Evolutionary conservation across 2,329 filamentous ascomycete genomes (phyloP), one percentile per base, ranked within the genome.

Genomic region (Ascochyta clinopodiicola): DNA sequence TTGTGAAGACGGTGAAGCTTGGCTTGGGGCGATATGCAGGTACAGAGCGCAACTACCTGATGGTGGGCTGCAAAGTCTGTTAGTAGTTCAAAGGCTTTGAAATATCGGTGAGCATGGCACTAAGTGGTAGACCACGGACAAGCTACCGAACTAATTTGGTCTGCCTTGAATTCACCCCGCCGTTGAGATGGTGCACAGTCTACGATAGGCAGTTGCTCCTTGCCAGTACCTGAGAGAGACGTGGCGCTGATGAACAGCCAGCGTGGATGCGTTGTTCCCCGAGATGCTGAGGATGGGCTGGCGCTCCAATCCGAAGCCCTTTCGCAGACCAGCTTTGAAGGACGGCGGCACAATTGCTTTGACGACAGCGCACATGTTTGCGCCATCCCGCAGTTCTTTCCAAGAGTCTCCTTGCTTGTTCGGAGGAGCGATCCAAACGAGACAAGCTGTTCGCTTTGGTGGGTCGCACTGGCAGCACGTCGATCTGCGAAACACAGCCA

Each of bases 381-480:
- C 48, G 59, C 54, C 48, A 51, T 47, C 53, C 53, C 34, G 43
- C 47, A 22, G 21, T 44, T 36, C 22, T 44, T 22, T 27, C 52
- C 39, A 29, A 35, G 37, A 21, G 21, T 35, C 38, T 44, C 54
- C 54, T 52, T 57, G 54, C 54, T 47, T 48, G 42, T 57, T 57
- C 62, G 55, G 58, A 59, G 57, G 40, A 40, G 46, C 50, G 47
- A 50, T 54, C 56, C 24, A 63, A 64, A 66, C 54, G 54, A 63
- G 56, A 65, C 64, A 59, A 62, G 62, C 60, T 50, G 42, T 42
- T 55, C 52, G 63, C 57, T 62, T 56, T 43, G 60, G 59, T 45
- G 53, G 54, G 60, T 46, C 52, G 66, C 66, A 67, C 67, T 70
- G 67, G 67, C 64, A 71, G 64, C 60, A 58, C 56, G 62, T 67